Evolutionary conservation across 345 rosid genomes (phyloP), one percentile per base, ranked within the genome.

Genomic region (Microcos paniculata): DNA sequence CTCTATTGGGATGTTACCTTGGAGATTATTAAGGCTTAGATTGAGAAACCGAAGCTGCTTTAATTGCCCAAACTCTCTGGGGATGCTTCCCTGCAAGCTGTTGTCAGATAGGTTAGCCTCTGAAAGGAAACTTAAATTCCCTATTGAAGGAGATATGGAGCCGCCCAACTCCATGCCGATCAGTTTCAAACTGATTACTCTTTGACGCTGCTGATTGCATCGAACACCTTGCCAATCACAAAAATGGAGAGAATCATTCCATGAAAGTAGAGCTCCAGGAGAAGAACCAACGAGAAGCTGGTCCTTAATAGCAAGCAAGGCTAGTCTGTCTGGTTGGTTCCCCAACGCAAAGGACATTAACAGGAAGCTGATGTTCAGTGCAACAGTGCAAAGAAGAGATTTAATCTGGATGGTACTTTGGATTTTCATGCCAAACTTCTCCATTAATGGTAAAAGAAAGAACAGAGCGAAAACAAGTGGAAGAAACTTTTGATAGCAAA

Each of bases 141-240:
- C 45, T 0, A 62, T 61, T 38, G 70, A 52, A 16, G 48, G 18
- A 40, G 69, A 38, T n/a, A 63, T 11, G 68, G 48, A 19, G 16
- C 46, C 46, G 12, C 16, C 68, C 1, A 63, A 21, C n/a, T 63
- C 3, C 46, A 63, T 35, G 4, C 68, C 4, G 9, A 6, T 9
- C 7, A 63, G 68, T 3, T 4, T 38, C 46, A 38, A 35, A 6
- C 48, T 4, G 64, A 56, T 43, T 7, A 83, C 84, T 35, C 84
- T 62, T 26, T 76, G 68, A 2, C 75, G 80, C 1, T 40, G 48
- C 4, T 15, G 28, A 30, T 76, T 46, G 4, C 86, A 78, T 28
- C 59, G 48, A 16, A 80, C 77, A 4, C 86, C 82, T 4, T 52
- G 19, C 86, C 86, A 80, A 0, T 49, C 49, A 45, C 84, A 83